phyloP scores from a whole-genome alignment of 108 stramenopile species.

The Skeletonema menzelii region DNA sequence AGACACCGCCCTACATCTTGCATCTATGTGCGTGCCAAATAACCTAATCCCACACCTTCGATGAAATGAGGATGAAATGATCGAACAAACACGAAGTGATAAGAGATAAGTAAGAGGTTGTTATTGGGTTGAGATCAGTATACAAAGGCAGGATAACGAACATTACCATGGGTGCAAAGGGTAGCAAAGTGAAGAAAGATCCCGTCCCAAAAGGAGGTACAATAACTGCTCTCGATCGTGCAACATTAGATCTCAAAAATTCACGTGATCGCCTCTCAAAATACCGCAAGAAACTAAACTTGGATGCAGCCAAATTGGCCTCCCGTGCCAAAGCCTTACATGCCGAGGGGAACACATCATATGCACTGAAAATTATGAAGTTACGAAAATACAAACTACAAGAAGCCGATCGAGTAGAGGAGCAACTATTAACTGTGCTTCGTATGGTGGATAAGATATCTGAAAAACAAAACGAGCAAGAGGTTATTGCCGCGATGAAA shows the following conservation, averaged over 20 bases:
- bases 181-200: not conserved
- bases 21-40: no score
- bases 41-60: no score
- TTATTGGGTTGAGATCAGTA: no score
- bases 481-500: constrained; percentile 71
- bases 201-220: constrained; percentile 20
- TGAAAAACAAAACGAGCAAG: constrained; percentile 77
- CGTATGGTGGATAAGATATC: constrained; percentile 89
- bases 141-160: no score
- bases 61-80: no score
- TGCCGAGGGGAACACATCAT: constrained; percentile 55
- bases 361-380: constrained; percentile 74
- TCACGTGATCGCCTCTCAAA: constrained; percentile 78
- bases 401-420: constrained; percentile 72
- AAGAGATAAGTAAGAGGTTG: no score
- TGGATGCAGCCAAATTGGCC: constrained; percentile 64
- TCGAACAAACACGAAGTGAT: no score
- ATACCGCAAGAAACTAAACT: constrained; percentile 69
- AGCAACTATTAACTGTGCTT: constrained; percentile 76
- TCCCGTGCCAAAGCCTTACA: constrained; percentile 69
- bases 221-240: constrained; percentile 77
- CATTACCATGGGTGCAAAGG: not conserved
- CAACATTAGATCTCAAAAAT: constrained; percentile 90
- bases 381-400: constrained; percentile 74
- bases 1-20: no score